Percentiles rank a stretch among this genome's conserved stretches.
phyloP scores from a whole-genome alignment of 768 basidiomycete species.

The Mycena chlorophos region DNA sequence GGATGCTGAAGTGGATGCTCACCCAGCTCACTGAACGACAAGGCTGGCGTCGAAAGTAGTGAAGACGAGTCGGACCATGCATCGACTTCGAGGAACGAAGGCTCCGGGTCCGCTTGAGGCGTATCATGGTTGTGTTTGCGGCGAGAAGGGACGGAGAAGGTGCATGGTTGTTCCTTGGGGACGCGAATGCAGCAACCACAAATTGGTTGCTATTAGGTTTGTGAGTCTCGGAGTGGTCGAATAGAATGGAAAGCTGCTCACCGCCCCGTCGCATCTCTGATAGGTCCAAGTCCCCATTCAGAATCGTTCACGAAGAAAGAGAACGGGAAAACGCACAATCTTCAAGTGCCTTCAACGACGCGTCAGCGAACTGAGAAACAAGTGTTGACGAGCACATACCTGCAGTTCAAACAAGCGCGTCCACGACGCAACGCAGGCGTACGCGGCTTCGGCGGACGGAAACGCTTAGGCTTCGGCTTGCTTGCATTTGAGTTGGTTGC shows the following conservation, averaged over 20 bases:
- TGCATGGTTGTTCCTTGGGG: conserved; percentile 7
- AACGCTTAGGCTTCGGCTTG: conserved; percentile 1
- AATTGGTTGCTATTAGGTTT: too few relatives aligned
- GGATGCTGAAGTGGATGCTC: background rate
- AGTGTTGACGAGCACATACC: conserved; percentile 1
- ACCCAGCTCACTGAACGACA: background rate
- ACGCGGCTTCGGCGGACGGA: conserved; percentile 3
- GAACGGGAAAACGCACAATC: background rate
- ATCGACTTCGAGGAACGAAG: background rate
- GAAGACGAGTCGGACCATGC: background rate
- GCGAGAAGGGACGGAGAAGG: background rate
- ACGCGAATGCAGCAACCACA: conserved; percentile 8
- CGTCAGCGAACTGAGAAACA: background rate
- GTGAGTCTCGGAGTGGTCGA: too few relatives aligned
- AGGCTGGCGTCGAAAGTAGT: background rate
- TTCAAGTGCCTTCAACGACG: conserved; percentile 8
- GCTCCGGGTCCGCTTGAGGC: background rate
- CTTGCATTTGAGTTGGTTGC: too few relatives aligned
- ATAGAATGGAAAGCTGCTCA: too few relatives aligned
- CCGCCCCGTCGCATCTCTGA: conserved; percentile 13
- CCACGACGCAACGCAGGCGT: background rate
- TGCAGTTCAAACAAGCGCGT: conserved; percentile 8
- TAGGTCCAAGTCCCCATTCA: background rate
- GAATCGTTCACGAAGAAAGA: background rate
- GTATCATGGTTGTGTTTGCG: background rate